phyloP scores from a whole-genome alignment of 2,329 filamentous ascomycete genomes.

The Clonostachys rhizophaga region DNA sequence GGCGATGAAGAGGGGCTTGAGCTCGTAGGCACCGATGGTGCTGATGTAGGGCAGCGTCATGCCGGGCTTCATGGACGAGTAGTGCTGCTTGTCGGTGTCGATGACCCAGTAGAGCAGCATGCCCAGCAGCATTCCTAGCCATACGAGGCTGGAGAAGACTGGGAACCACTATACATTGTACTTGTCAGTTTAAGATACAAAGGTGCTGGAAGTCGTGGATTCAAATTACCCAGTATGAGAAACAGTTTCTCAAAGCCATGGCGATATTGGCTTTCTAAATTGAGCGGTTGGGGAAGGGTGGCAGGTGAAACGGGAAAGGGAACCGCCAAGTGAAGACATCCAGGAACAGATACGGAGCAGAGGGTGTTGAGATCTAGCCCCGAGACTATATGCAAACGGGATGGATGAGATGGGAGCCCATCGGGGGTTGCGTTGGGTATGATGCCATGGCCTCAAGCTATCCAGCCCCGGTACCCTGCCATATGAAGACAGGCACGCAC shows the following conservation, averaged over 20 bases:
- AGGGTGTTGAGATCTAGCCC: no score
- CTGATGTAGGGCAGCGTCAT: constrained; percentile 71
- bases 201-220: not conserved
- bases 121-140: constrained; percentile 64
- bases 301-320: no score
- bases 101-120: constrained; percentile 68
- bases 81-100: constrained; percentile 46
- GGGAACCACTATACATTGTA: constrained; percentile 52
- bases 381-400: no score
- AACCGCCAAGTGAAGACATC: no score
- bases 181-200: not conserved
- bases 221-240: constrained; percentile 33
- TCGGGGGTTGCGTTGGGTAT: no score
- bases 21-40: constrained; percentile 53
- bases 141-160: constrained; percentile 60
- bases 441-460: no score
- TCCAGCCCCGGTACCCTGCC: no score
- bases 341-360: no score
- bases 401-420: no score
- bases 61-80: constrained; percentile 51
- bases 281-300: no score
- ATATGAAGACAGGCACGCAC: no score
- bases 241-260: constrained; percentile 21
- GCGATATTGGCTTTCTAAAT: not conserved
- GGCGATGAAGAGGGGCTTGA: constrained; percentile 76